phyloP scores from a whole-genome alignment of 352 stramenopile species.

The Pythium grandisporangium region DNA sequence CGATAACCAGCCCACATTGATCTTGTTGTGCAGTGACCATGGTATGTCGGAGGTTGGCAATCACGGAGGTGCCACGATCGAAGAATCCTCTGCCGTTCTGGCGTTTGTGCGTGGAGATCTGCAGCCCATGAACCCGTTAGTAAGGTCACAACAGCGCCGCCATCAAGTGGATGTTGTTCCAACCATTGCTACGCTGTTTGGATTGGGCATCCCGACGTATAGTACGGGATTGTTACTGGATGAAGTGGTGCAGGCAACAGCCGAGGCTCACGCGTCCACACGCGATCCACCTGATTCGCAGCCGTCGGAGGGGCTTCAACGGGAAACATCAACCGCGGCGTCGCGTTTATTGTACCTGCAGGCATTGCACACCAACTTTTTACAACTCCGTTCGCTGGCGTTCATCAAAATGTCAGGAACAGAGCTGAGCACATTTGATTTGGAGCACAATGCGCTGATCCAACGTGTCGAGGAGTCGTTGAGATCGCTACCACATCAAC shows the following conservation, averaged over 20 bases:
- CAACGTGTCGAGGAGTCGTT: not conserved
- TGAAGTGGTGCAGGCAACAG: conserved; percentile 19
- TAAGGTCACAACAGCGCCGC: conserved; percentile 4
- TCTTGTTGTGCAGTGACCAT: conserved; percentile 82
- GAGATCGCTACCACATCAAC: not conserved
- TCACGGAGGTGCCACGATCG: conserved; percentile 73
- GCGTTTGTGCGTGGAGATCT: conserved; percentile 58
- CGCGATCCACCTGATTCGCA: too few species aligned
- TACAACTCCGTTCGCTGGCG: conserved; percentile 42
- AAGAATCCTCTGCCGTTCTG: conserved; percentile 77
- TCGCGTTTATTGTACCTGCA: too few species aligned
- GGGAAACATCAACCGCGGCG: too few species aligned
- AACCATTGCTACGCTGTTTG: conserved; percentile 62
- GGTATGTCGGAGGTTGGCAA: conserved; percentile 87
- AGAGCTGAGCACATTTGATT: conserved; percentile 16
- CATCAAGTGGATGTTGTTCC: conserved; percentile 78
- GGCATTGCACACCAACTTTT: conserved; percentile 49
- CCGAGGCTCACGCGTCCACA: not conserved
- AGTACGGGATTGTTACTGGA: conserved; percentile 49
- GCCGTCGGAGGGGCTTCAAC: too few species aligned
- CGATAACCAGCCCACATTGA: conserved; percentile 34
- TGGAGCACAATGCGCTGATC: conserved; percentile 7
- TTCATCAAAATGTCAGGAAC: conserved; percentile 34
- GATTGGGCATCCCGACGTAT: conserved; percentile 38
- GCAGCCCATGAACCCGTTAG: conserved; percentile 15